Evolutionary conservation across 306 rosid species (phyloP), one percentile per base, ranked within the genome.

Genomic region (Citrullus mucosospermus): DNA sequence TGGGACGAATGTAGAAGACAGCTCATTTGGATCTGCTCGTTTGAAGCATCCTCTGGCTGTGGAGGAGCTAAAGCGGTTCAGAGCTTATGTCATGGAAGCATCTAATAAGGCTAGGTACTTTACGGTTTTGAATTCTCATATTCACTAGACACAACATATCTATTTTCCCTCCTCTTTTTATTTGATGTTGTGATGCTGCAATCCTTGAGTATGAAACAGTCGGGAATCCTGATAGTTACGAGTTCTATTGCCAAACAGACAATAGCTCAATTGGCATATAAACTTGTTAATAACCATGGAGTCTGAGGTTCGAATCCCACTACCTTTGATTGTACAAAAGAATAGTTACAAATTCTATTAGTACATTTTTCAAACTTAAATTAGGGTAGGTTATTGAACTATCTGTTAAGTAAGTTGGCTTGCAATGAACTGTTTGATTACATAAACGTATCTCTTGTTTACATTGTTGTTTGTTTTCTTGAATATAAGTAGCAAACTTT

Each of bases 31-130:
- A 78, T 80, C 86, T 84, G 84, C 88, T 84, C 88, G 88, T 88
- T 74, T 80, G 71, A 91, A 88, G 86, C 81, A 85, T 79, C 86
- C 82, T 36, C 82, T 79, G 82, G 97, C 88, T 58, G 77, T 78
- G 9, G 96, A 86, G 88, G 94, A 89, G 50, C 83, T 92, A 62
- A 89, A 91, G 78, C 89, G 84, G 74, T 85, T 90, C 82, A 90
- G 86, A 84, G 90, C 87, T 53, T 78, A 83, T 58, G 58, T 94
- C 51, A 78, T 76, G 79, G 97, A 85, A 78, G 84, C 90, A 75
- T 83, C 91, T 72, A 79, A 57, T 78, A 84, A 83, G 83, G 93
- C 97, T 84, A 94, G 97, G 97, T 93, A 90, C 56, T 25, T 56
- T 20, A 58, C 3, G 2, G 63, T 2, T 18, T 54, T 74, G 62